Evolutionary conservation across 148 eudicot species (phyloP), one percentile per base, ranked within the genome.

Genomic region (Vaccinium myrtillus): DNA sequence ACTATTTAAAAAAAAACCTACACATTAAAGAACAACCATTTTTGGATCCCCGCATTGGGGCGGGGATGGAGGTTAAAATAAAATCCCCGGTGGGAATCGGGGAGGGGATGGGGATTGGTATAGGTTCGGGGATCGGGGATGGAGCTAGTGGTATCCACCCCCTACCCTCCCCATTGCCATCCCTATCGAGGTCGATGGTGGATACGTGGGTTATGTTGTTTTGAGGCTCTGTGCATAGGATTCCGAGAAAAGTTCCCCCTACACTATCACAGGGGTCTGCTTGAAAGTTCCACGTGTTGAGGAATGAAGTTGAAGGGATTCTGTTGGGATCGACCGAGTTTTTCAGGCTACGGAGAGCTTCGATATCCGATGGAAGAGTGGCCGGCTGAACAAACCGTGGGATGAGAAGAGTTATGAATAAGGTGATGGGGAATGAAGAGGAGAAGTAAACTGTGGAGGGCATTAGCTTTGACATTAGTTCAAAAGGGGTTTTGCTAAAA

Each of bases 231-330:
- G 88, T 84, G 86, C 96, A 93, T 10, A 92, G 53, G 82, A 94
- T 86, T 15, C 98, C 98, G 0, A 94, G 92, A 85, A 94, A 94
- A 53, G 88, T 87, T 4, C 90, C 88, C 0, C 95, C 95, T 0
- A 88, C 70, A 84, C 90, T 88, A 61, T 92, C 96, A 7, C 98
- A 94, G 1, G 96, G 98, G 84, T 94, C 98, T 2, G 88, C 27
- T 1, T 82, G 23, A 75, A 94, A 93, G 58, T 93, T 85, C 98
- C 96, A 94, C 7, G 86, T 86, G 83, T 80, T 79, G 27, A 90
- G 88, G 78, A 87, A 93, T 0, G 94, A 91, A 74, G 77, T 84
- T 49, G 83, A 69, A 30, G 95, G 90, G 51, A 93, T 89, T 0
- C 94, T 80, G 87, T 88, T 87, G n/a, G 94, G 94, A 70, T 93